Evolutionary conservation across 495 filamentous ascomycete species (phyloP).

Genomic region (Hamigera avellanea): DNA sequence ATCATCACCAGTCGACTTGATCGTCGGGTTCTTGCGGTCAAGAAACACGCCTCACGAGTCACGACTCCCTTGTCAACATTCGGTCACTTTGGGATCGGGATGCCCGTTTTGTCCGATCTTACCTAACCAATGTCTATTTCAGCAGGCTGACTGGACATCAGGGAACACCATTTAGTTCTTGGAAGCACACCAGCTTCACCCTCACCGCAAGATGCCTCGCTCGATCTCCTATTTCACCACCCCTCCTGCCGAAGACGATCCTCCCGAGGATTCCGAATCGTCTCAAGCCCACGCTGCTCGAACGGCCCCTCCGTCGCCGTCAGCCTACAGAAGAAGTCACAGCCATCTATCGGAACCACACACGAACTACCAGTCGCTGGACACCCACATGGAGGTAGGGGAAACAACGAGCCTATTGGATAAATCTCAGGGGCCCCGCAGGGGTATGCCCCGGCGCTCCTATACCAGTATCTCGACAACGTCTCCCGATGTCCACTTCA

Average conservation of each 20-base stretch:
- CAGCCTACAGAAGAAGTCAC: constrained; percentile 21
- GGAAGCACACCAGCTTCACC: not conserved
- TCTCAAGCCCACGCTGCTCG: constrained; percentile 6
- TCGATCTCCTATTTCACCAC: not conserved
- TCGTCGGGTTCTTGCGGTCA: no score
- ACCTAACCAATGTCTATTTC: not conserved
- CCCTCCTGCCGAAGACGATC: not conserved
- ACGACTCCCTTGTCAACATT: no score
- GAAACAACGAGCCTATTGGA: constrained; percentile 29
- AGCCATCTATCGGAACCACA: constrained; percentile 27
- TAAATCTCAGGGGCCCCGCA: constrained; percentile 6
- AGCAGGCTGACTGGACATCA: not conserved
- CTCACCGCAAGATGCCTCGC: not conserved
- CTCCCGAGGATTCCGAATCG: not conserved
- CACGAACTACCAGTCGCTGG: constrained; percentile 26
- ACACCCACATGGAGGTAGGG: constrained; percentile 19
- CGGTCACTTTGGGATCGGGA: no score
- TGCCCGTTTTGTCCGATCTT: not conserved
- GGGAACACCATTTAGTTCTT: not conserved
- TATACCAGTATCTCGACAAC: constrained; percentile 27
- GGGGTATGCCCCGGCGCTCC: constrained; percentile 21
- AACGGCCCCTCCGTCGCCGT: constrained; percentile 30
- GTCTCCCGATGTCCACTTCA: constrained; percentile 17
- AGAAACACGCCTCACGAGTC: no score
- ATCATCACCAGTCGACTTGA: no score